phyloP scores from a whole-genome alignment of 73 alveolate genomes.

The Paramecium tetraurelia region DNA sequence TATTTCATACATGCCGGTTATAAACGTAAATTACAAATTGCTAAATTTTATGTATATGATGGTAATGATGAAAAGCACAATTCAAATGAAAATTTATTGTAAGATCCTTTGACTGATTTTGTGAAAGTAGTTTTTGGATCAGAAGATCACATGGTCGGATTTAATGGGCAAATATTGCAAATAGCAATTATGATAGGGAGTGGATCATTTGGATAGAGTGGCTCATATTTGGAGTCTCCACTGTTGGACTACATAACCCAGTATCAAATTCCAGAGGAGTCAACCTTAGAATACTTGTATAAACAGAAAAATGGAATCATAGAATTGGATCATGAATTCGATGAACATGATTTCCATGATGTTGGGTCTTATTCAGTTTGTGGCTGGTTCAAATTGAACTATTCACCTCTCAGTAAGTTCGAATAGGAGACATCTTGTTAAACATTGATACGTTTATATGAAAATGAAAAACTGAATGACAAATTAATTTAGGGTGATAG shows the following conservation, averaged over 20 bases:
- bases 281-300: not conserved
- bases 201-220: not conserved
- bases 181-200: not conserved
- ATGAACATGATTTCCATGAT: not conserved
- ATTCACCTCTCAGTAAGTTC: not conserved
- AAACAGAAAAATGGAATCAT: not conserved
- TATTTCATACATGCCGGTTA: not conserved
- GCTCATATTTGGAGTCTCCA: not conserved
- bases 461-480: not conserved
- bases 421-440: not conserved
- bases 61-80: not conserved
- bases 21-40: not conserved
- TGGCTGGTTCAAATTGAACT: conserved; percentile 9
- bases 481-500: conserved; percentile 26
- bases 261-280: not conserved
- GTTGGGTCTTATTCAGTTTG: not conserved
- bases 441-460: not conserved
- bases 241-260: not conserved
- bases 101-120: not conserved
- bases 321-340: not conserved
- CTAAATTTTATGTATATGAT: not conserved
- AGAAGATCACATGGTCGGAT: not conserved
- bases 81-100: not conserved
- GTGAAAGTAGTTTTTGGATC: not conserved
- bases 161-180: not conserved